A percentile compares a stretch with the other conserved stretches of the same genome.
These are phyloP conservation scores for Aspergillus kassunensis DNA, from an alignment of 495 filamentous ascomycete species.

Conservation along the genomic window DNA sequence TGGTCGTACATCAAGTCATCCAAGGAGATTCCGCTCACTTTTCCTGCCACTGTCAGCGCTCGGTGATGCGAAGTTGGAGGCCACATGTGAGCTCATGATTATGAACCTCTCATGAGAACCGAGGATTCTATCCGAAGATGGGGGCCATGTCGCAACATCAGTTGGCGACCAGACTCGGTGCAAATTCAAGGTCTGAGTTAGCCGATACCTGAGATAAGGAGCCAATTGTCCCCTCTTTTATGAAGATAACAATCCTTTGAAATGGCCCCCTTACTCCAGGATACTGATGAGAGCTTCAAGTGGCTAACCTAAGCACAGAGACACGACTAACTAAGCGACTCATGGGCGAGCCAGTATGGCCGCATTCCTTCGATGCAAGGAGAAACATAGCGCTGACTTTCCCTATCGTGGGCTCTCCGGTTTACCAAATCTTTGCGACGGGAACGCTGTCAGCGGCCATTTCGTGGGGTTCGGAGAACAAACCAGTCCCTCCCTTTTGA, in stretches of 20 bases:
- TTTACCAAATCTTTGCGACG: too few species aligned
- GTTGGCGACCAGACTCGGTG: background rate
- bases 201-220: background rate
- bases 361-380: too few species aligned
- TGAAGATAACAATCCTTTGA: background rate
- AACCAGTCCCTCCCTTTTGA: background rate
- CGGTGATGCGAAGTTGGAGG: background rate
- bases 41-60: background rate
- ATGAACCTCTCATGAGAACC: background rate
- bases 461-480: background rate
- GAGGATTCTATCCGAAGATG: background rate
- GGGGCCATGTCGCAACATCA: background rate
- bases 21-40: background rate
- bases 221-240: background rate
- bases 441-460: too few species aligned
- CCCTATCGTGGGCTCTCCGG: too few species aligned
- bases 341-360: too few species aligned
- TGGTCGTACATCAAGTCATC: constrained; percentile 9
- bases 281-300: background rate
- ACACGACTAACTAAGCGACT: too few species aligned
- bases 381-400: too few species aligned
- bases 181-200: background rate
- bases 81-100: background rate
- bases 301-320: too few species aligned
- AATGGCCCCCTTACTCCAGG: background rate